Conservation (phyloP, 768 basidiomycete genomes). For the Xerocomellus intermedius region DNA sequence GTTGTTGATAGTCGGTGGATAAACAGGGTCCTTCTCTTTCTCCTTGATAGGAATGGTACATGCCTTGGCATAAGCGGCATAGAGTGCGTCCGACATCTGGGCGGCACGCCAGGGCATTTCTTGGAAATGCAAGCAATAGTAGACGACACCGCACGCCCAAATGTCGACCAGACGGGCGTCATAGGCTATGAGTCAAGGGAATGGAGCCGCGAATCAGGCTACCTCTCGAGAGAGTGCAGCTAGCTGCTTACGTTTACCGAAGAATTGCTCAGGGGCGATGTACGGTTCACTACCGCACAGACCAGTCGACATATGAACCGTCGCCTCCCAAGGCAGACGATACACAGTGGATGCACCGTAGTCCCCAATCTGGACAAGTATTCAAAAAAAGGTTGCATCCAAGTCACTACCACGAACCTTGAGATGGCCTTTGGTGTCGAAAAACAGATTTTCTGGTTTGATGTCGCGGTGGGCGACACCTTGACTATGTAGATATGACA, state of each 20-base stretch:
- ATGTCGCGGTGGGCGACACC: conserved; percentile 98
- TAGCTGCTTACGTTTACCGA: conserved; percentile 84
- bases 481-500: conserved; percentile 90
- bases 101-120: conserved; percentile 98
- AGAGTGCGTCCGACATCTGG: conserved; percentile 77
- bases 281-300: conserved; percentile 98
- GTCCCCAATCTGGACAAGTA: conserved; percentile 76
- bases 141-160: conserved; percentile 96
- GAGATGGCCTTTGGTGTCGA: conserved; percentile 87
- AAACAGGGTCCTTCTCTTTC: conserved; percentile 31
- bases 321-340: conserved; percentile 95
- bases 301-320: conserved; percentile 95
- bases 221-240: conserved; percentile 34
- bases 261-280: conserved; percentile 97
- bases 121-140: conserved; percentile 97
- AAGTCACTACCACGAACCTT: conserved; percentile 59
- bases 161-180: conserved; percentile 97
- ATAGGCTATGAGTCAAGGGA: conserved; percentile 61
- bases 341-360: conserved; percentile 99
- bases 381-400: conserved; percentile 8
- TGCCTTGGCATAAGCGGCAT: conserved; percentile 63
- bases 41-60: conserved; percentile 35
- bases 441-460: conserved; percentile 97
- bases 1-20: conserved; percentile 78
- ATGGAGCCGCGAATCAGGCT: conserved; percentile 34